Percentiles rank a stretch among this genome's conserved stretches.
These are phyloP conservation scores for Lophiostoma macrostomum DNA, from an alignment of 495 filamentous ascomycete genomes.

Conservation along the genomic window DNA sequence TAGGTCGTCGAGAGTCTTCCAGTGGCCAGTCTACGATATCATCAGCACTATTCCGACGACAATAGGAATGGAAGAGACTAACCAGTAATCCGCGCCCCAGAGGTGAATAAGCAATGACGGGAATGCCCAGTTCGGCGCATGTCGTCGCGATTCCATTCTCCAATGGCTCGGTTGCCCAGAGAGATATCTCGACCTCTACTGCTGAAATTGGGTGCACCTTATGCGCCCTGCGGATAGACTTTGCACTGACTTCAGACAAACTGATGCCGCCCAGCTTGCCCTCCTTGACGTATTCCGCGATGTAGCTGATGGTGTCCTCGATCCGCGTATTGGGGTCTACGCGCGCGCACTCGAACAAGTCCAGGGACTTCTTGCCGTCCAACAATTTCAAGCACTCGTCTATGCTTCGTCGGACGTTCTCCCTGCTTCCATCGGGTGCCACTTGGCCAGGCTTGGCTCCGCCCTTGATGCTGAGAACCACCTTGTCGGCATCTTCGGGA, in stretches of 20 bases:
- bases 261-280: constrained; percentile 80
- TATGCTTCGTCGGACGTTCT: constrained; percentile 61
- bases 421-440: constrained; percentile 57
- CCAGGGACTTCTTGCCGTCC: constrained; percentile 73
- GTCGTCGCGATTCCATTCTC: constrained; percentile 69
- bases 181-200: constrained; percentile 77
- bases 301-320: constrained; percentile 54
- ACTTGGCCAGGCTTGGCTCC: constrained; percentile 44
- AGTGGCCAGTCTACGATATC: constrained; percentile 51
- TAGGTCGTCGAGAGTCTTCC: constrained; percentile 60
- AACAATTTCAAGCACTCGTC: constrained; percentile 63
- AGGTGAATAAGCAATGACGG: constrained; percentile 67
- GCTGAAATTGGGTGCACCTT: constrained; percentile 66
- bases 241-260: constrained; percentile 68
- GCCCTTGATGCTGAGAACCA: constrained; percentile 66
- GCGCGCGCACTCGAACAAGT: constrained; percentile 77
- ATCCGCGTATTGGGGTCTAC: constrained; percentile 63
- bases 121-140: constrained; percentile 69
- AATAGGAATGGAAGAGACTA: background rate
- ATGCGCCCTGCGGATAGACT: constrained; percentile 70
- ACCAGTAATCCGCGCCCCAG: constrained; percentile 48
- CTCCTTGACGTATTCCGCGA: constrained; percentile 61
- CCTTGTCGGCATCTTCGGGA: constrained; percentile 64
- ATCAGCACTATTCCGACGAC: constrained; percentile 14
- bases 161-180: constrained; percentile 66